A percentile compares a stretch with the other conserved stretches of the same genome.
These are phyloP conservation scores for Diaporthe velutina DNA, from an alignment of 2,329 filamentous ascomycete genomes.

Conservation along the genomic window DNA sequence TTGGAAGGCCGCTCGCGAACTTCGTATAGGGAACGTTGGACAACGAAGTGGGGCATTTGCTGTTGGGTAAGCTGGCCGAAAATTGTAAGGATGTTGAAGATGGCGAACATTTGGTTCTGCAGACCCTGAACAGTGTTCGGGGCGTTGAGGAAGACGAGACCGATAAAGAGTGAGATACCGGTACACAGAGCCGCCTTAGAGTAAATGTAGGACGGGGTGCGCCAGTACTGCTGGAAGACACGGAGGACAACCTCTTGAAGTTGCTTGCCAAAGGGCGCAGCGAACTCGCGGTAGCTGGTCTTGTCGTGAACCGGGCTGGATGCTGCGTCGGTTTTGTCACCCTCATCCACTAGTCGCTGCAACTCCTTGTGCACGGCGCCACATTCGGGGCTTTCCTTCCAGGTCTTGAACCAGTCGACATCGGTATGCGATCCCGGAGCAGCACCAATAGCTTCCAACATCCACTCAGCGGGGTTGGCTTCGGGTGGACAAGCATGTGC, in stretches of 20 bases:
- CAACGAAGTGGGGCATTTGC: slow-evolving; percentile 79
- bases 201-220: slow-evolving; percentile 79
- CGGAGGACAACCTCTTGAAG: slow-evolving; percentile 70
- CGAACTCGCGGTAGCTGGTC: slow-evolving; percentile 72
- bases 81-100: slow-evolving; percentile 79
- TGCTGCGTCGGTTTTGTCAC: slow-evolving; percentile 42
- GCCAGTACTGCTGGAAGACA: slow-evolving; percentile 81
- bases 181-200: slow-evolving; percentile 73
- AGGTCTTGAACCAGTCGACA: slow-evolving; percentile 75
- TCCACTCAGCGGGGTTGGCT: slow-evolving; percentile 88
- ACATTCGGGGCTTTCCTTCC: slow-evolving; percentile 71
- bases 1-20: slow-evolving; percentile 78
- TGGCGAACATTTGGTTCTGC: slow-evolving; percentile 78
- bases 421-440: slow-evolving; percentile 73
- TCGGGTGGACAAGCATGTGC: slow-evolving; percentile 73
- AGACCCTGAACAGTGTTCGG: slow-evolving; percentile 73
- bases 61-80: slow-evolving; percentile 76
- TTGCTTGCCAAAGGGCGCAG: slow-evolving; percentile 75
- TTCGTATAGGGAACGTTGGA: slow-evolving; percentile 77
- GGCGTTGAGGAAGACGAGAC: slow-evolving; percentile 75
- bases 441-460: slow-evolving; percentile 74
- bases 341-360: slow-evolving; percentile 63
- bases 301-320: slow-evolving; percentile 50
- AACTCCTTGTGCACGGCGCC: slow-evolving; percentile 68
- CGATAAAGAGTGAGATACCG: slow-evolving; percentile 71